These are phyloP conservation scores for Veloporphyrellus conicus DNA, from an alignment of 1,284 basidiomycete species.

Conservation along the genomic window DNA sequence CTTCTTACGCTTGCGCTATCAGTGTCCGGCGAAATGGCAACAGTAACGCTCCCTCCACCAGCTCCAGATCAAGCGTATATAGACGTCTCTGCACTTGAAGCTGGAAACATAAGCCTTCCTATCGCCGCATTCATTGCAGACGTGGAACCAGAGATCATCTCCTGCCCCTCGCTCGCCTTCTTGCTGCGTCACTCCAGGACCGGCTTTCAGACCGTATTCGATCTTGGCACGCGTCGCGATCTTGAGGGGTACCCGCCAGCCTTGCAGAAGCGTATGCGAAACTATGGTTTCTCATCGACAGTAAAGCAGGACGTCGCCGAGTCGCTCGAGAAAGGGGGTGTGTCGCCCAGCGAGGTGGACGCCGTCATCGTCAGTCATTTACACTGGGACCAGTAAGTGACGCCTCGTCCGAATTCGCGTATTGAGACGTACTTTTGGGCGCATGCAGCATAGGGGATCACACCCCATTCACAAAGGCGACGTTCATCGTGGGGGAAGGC, in stretches of 20 bases:
- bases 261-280: slow-evolving; percentile 24
- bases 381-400: slow-evolving; percentile 40
- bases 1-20: background rate
- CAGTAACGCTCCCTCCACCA: slow-evolving; percentile 8
- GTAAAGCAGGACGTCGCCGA: slow-evolving; percentile 43
- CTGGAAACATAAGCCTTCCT: slow-evolving; percentile 39
- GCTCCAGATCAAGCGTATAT: slow-evolving; percentile 40
- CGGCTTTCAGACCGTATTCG: slow-evolving; percentile 45
- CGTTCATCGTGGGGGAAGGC: slow-evolving; percentile 43
- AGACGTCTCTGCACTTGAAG: slow-evolving; percentile 49
- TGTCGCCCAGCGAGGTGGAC: slow-evolving; percentile 39
- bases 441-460: slow-evolving; percentile 40
- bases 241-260: slow-evolving; percentile 40
- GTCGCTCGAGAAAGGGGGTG: slow-evolving; percentile 47
- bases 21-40: background rate
- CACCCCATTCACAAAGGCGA: slow-evolving; percentile 43
- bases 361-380: slow-evolving; percentile 50
- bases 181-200: slow-evolving; percentile 44
- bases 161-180: slow-evolving; percentile 47
- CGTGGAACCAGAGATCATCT: slow-evolving; percentile 23
- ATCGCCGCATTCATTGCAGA: slow-evolving; percentile 39
- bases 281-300: slow-evolving; percentile 30
- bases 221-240: slow-evolving; percentile 50
- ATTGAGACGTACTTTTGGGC: too few relatives aligned
- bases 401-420: slow-evolving; percentile 19